Percentiles rank a stretch among this genome's conserved stretches.
Evolutionary conservation across 176 grass and related monocot genomes (phyloP).

Genomic region (Elymus sibiricus): DNA sequence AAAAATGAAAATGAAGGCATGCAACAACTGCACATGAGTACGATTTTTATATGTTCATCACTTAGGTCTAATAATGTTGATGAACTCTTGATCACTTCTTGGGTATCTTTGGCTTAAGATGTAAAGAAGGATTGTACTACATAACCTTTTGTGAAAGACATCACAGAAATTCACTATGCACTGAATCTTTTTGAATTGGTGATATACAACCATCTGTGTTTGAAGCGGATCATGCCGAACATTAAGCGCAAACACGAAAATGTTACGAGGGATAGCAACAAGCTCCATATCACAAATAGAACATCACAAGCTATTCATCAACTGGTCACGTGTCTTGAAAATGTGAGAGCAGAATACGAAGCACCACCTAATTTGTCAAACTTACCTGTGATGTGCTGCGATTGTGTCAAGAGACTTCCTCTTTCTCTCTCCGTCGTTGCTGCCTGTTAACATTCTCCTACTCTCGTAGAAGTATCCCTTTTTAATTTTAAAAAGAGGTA

Average conservation of each 20-base stretch:
- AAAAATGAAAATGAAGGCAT: too few relatives aligned
- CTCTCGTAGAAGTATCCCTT: too few relatives aligned
- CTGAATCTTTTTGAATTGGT: not conserved
- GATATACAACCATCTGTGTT: constrained; percentile 2
- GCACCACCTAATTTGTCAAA: not conserved
- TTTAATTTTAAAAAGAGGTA: too few relatives aligned
- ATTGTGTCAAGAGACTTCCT: too few relatives aligned
- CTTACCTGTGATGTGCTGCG: too few relatives aligned
- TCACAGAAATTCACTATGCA: constrained; percentile 3
- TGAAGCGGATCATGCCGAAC: not conserved
- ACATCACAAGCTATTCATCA: not conserved
- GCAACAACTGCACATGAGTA: too few relatives aligned
- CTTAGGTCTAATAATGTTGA: too few relatives aligned
- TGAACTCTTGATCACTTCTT: not conserved
- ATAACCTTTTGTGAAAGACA: not conserved
- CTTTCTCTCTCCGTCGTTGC: too few relatives aligned
- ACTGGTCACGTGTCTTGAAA: not conserved
- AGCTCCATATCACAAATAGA: not conserved
- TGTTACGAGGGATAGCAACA: not conserved
- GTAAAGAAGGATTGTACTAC: not conserved
- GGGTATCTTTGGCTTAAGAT: not conserved
- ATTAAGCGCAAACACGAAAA: not conserved
- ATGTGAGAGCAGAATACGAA: not conserved
- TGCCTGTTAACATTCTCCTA: too few relatives aligned
- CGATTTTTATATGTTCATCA: too few relatives aligned